A percentile compares a stretch with the other conserved stretches of the same genome.
Evolutionary conservation across 2,329 filamentous ascomycete species (phyloP).

Genomic region (Arthrobotrys entomopaga): DNA sequence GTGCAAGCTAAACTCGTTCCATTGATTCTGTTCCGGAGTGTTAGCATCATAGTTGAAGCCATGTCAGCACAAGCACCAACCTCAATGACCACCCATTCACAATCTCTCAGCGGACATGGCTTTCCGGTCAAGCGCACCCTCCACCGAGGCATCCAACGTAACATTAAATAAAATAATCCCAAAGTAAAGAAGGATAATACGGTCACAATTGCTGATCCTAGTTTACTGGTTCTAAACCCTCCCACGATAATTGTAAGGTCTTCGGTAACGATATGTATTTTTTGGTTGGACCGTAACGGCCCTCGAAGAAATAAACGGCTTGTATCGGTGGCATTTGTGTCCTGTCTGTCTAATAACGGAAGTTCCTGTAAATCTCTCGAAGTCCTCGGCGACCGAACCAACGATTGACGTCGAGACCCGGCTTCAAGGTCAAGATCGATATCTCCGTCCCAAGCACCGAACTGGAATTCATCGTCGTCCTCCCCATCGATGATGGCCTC

Average conservation of each 20-base stretch:
- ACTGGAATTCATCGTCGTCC: conserved; percentile 62
- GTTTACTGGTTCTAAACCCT: conserved; percentile 81
- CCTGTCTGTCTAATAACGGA: conserved; percentile 78
- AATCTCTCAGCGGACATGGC: conserved; percentile 75
- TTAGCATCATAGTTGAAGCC: conserved; percentile 1
- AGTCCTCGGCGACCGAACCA: conserved; percentile 69
- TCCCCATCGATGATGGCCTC: conserved; percentile 64
- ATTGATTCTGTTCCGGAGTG: conserved; percentile 75
- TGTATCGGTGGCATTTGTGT: conserved; percentile 65
- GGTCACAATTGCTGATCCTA: conserved; percentile 71
- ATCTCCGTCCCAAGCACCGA: conserved; percentile 64
- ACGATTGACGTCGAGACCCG: conserved; percentile 66
- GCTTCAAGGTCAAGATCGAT: conserved; percentile 62
- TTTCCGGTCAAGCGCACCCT: conserved; percentile 79
- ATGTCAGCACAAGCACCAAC: conserved; percentile 62
- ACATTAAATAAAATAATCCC: conserved; percentile 82
- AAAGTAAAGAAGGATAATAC: conserved; percentile 72
- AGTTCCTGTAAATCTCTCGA: conserved; percentile 70
- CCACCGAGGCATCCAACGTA: conserved; percentile 91
- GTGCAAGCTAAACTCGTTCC: conserved; percentile 88
- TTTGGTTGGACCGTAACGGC: conserved; percentile 72
- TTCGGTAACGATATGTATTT: conserved; percentile 91
- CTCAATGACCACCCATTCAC: conserved; percentile 92
- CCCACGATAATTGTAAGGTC: conserved; percentile 93
- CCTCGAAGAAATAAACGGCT: conserved; percentile 39